These are phyloP conservation scores for Aspergillus felis DNA, from an alignment of 2,329 filamentous ascomycete species.

Conservation along the genomic window DNA sequence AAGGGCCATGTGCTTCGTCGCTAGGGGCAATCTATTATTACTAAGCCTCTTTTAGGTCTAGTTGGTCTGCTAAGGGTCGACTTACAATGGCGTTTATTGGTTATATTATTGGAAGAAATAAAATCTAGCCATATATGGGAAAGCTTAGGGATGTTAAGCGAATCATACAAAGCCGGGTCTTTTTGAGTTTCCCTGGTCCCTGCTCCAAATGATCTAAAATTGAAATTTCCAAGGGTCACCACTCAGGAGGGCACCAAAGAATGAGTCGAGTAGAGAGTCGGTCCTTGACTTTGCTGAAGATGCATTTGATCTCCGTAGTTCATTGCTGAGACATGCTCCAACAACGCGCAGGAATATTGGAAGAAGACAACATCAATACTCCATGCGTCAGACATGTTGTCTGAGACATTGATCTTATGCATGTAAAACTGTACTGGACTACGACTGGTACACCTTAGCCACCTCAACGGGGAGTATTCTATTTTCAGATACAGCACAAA, in stretches of 20 bases:
- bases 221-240: background rate
- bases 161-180: background rate
- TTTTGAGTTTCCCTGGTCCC: background rate
- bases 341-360: background rate
- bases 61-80: background rate
- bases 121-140: background rate
- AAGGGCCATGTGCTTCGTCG: background rate
- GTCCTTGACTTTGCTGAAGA: background rate
- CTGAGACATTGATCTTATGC: background rate
- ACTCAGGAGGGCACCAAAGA: no score
- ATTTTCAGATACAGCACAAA: background rate
- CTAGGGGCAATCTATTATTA: background rate
- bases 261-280: background rate
- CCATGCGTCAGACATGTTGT: background rate
- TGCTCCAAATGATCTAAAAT: background rate
- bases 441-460: background rate
- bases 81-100: background rate
- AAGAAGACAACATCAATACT: background rate
- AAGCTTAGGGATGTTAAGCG: background rate
- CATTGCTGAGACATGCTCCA: background rate
- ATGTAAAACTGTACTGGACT: background rate
- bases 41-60: background rate
- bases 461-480: background rate
- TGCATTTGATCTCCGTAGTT: background rate
- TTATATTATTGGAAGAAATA: background rate